Evolutionary conservation across 2,329 filamentous ascomycete species (phyloP).

Genomic region (Dactylellina haptotyla): DNA sequence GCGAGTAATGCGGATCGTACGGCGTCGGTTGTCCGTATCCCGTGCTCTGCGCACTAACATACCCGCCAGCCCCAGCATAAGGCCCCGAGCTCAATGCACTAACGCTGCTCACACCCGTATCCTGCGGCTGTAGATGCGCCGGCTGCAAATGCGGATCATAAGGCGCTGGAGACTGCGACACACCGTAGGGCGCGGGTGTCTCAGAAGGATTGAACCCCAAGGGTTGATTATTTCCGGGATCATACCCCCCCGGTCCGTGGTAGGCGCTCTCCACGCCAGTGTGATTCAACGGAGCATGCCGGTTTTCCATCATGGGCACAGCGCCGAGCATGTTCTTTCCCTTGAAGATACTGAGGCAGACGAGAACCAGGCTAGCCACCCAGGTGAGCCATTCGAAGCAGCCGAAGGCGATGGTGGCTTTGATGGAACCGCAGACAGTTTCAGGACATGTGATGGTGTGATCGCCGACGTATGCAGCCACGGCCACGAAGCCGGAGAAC

Average conservation of each 20-base stretch:
- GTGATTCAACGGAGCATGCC: conserved; percentile 24
- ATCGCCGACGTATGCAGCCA: conserved; percentile 47
- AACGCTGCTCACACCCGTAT: conserved; percentile 44
- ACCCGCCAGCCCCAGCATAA: conserved; percentile 16
- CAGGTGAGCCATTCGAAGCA: conserved; percentile 52
- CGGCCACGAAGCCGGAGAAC: conserved; percentile 51
- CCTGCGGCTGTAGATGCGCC: conserved; percentile 43
- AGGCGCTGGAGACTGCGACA: conserved; percentile 13
- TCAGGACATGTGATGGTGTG: conserved; percentile 43
- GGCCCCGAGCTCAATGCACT: conserved; percentile 20
- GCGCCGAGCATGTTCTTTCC: conserved; percentile 40
- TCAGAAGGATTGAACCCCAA: conserved; percentile 48
- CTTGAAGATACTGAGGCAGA: conserved; percentile 48
- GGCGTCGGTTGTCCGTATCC: conserved; percentile 28
- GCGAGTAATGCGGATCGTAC: conserved; percentile 48
- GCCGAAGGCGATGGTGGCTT: conserved; percentile 39
- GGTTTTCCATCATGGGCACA: conserved; percentile 34
- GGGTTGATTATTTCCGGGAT: conserved; percentile 14
- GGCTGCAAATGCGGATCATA: conserved; percentile 46
- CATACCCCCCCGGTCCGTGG: conserved; percentile 27
- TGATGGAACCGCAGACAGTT: conserved; percentile 45
- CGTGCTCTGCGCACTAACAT: conserved; percentile 35
- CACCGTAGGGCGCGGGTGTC: conserved; percentile 33
- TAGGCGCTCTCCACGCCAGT: conserved; percentile 32
- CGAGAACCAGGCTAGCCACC: conserved; percentile 37